Percentiles rank a stretch among this genome's conserved stretches.
Evolutionary conservation across 73 alveolate genomes (phyloP).

Genomic region (Tetrahymena malaccensis): DNA sequence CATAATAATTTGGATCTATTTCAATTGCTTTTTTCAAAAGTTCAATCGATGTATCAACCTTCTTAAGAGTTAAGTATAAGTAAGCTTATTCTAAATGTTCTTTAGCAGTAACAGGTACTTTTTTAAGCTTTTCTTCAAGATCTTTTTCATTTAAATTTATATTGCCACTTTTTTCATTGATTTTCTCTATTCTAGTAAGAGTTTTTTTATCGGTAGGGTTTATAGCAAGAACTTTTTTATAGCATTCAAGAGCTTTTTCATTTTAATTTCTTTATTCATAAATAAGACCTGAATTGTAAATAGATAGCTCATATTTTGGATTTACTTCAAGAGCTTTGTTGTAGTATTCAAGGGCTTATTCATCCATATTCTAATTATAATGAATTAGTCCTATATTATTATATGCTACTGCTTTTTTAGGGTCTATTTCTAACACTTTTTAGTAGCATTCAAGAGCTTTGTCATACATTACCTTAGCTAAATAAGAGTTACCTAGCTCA

Average conservation of each 20-base stretch:
- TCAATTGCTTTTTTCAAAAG: neutral
- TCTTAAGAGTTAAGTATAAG: neutral
- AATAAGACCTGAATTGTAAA: neutral
- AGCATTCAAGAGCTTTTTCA: neutral
- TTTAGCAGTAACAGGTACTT: neutral
- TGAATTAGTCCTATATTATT: neutral
- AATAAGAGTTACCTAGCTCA: neutral
- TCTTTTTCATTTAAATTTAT: neutral
- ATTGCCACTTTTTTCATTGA: neutral
- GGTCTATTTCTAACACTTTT: neutral
- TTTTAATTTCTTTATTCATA: neutral
- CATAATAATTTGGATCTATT: neutral
- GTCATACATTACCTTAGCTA: neutral
- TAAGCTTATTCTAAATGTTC: neutral
- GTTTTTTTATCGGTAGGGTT: neutral
- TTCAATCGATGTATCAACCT: neutral
- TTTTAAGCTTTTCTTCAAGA: neutral
- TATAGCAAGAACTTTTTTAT: neutral
- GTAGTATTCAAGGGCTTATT: neutral
- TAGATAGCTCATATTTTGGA: neutral
- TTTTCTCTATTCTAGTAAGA: neutral
- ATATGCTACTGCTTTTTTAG: neutral
- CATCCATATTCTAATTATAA: neutral
- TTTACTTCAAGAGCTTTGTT: neutral
- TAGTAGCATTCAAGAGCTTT: neutral